phyloP scores from a whole-genome alignment of 2,329 filamentous ascomycete genomes.

The Amauroascus niger region DNA sequence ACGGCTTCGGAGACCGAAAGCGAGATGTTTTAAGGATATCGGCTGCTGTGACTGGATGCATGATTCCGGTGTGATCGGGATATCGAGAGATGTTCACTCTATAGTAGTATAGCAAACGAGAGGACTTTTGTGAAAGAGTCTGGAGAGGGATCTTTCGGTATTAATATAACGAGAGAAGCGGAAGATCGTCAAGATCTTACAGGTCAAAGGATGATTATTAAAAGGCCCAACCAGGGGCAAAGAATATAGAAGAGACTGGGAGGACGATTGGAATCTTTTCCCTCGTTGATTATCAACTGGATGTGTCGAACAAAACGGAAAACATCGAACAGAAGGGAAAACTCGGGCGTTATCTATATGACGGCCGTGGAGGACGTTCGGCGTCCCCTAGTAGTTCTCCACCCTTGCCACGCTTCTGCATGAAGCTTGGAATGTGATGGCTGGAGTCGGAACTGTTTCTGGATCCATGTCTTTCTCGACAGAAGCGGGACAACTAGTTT shows the following conservation, averaged over 20 bases:
- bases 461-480: constrained; percentile 12
- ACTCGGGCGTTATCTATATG: constrained; percentile 9
- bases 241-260: constrained; percentile 34
- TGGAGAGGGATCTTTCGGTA: not conserved
- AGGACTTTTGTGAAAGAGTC: not conserved
- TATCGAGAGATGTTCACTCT: not conserved
- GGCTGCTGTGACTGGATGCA: constrained; percentile 10
- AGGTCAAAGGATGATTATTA: constrained; percentile 13
- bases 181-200: constrained; percentile 21
- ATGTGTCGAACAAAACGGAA: constrained; percentile 13
- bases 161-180: constrained; percentile 7
- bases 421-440: constrained; percentile 15
- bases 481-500: constrained; percentile 11
- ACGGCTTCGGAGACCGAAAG: constrained; percentile 6
- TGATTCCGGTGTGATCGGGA: not conserved
- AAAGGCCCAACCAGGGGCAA: constrained; percentile 46
- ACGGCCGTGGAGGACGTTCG: not conserved
- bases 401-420: constrained; percentile 13
- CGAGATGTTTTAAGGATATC: constrained; percentile 10
- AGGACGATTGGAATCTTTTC: not conserved
- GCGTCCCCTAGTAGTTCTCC: constrained; percentile 8
- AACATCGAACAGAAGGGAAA: constrained; percentile 10
- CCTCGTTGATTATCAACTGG: not conserved
- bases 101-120: not conserved
- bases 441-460: constrained; percentile 18